phyloP scores from a whole-genome alignment of 768 basidiomycete genomes.

The Boletus patriciae region DNA sequence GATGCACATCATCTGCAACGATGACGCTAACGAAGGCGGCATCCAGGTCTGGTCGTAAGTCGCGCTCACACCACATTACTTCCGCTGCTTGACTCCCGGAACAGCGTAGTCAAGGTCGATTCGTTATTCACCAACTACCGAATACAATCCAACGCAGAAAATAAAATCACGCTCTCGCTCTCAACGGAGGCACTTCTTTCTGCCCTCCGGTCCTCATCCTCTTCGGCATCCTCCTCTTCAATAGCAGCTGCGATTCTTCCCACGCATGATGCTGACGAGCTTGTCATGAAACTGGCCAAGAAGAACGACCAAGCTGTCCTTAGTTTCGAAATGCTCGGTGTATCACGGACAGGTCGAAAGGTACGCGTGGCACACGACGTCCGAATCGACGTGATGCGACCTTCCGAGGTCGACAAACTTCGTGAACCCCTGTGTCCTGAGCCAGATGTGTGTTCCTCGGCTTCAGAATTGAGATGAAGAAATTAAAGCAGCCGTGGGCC shows the following conservation, averaged over 20 bases:
- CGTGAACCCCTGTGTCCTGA: constrained; percentile 83
- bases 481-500: constrained; percentile 3
- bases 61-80: constrained; percentile 30
- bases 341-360: constrained; percentile 60
- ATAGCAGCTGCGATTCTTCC: constrained; percentile 31
- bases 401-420: constrained; percentile 67
- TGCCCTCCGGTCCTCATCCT: constrained; percentile 65
- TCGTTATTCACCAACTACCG: constrained; percentile 75
- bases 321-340: constrained; percentile 69
- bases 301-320: constrained; percentile 78
- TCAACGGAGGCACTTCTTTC: constrained; percentile 72
- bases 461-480: neutral
- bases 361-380: constrained; percentile 79
- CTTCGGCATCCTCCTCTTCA: constrained; percentile 45
- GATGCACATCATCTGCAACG: constrained; percentile 83
- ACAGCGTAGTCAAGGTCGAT: constrained; percentile 62
- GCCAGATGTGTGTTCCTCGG: constrained; percentile 62
- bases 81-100: constrained; percentile 7
- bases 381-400: constrained; percentile 76
- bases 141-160: constrained; percentile 82
- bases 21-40: constrained; percentile 75
- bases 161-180: constrained; percentile 76
- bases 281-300: constrained; percentile 84
- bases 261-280: constrained; percentile 56
- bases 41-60: constrained; percentile 84